Evolutionary conservation across 495 filamentous ascomycete species (phyloP).

Genomic region (Podospora appendiculata): DNA sequence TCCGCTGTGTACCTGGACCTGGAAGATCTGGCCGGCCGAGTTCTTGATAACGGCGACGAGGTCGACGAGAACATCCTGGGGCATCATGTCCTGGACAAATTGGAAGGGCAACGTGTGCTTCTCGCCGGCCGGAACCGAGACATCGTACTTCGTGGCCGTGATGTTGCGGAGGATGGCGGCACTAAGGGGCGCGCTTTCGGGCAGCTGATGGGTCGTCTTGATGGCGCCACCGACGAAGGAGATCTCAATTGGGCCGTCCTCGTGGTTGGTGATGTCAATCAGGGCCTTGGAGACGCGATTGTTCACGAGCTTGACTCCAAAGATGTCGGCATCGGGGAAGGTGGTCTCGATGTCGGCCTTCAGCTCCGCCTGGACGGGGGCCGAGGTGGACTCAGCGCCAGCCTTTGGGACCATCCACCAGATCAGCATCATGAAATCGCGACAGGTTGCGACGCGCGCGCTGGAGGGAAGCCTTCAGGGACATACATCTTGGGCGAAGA

Average conservation of each 20-base stretch:
- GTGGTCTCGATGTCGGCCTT: constrained; percentile 67
- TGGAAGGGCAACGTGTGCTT: constrained; percentile 69
- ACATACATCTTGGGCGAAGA: constrained; percentile 55
- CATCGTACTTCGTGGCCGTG: constrained; percentile 64
- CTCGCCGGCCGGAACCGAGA: constrained; percentile 70
- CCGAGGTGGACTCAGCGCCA: constrained; percentile 4
- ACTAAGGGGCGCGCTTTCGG: constrained; percentile 42
- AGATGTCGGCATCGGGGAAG: constrained; percentile 86
- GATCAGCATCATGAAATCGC: background rate
- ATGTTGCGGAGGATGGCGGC: constrained; percentile 70
- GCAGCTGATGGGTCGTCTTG: constrained; percentile 42
- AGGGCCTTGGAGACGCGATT: constrained; percentile 78
- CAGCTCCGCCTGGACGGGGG: constrained; percentile 46
- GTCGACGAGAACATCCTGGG: constrained; percentile 76
- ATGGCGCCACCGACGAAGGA: constrained; percentile 73
- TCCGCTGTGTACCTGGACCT: constrained; percentile 75
- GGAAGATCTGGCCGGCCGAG: constrained; percentile 57
- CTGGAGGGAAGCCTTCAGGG: background rate
- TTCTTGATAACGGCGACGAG: constrained; percentile 65
- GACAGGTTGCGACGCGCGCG: no score
- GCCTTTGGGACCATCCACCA: background rate
- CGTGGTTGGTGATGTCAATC: constrained; percentile 75
- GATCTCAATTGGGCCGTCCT: constrained; percentile 67
- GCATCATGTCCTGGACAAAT: constrained; percentile 88
- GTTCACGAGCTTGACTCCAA: constrained; percentile 93